A percentile compares a stretch with the other conserved stretches of the same genome.
Evolutionary conservation across 2,329 filamentous ascomycete genomes (phyloP).

Genomic region (Cladorrhinum sp.): DNA sequence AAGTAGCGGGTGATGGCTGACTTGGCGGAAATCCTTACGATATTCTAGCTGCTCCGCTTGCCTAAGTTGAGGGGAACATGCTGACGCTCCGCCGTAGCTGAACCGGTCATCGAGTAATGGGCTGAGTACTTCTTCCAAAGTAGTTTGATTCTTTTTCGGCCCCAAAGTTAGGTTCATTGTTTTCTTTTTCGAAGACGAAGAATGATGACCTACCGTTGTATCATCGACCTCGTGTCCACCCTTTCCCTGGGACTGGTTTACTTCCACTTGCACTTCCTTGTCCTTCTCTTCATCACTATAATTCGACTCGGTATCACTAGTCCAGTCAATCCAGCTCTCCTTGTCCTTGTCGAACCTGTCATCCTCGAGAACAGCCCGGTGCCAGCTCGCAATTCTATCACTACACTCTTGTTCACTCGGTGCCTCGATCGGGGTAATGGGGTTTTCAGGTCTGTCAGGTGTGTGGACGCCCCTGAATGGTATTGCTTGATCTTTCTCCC

Average conservation of each 20-base stretch:
- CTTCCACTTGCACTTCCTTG: not conserved
- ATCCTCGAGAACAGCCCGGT: slow-evolving; percentile 7
- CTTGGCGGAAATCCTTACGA: not conserved
- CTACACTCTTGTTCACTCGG: slow-evolving; percentile 32
- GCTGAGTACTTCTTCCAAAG: not conserved
- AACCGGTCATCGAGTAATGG: not conserved
- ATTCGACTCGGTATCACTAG: not conserved
- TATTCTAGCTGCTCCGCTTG: not conserved
- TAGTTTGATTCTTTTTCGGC: no score
- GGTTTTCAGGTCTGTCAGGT: slow-evolving; percentile 28
- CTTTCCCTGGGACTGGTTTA: not conserved
- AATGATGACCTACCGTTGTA: not conserved
- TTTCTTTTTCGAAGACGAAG: not conserved
- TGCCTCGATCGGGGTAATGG: slow-evolving; percentile 21
- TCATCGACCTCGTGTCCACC: no score
- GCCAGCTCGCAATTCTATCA: slow-evolving; percentile 24
- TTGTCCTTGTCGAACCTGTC: not conserved
- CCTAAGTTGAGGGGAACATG: not conserved
- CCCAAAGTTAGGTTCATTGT: no score
- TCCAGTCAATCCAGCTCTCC: not conserved
- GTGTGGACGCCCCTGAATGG: slow-evolving; percentile 11
- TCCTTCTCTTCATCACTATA: not conserved
- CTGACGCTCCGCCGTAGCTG: not conserved
- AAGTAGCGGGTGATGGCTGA: not conserved
- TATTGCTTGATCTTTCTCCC: slow-evolving; percentile 3